Conservation (phyloP, 169 alveolate genomes). For the Eimeria sp. region DNA sequence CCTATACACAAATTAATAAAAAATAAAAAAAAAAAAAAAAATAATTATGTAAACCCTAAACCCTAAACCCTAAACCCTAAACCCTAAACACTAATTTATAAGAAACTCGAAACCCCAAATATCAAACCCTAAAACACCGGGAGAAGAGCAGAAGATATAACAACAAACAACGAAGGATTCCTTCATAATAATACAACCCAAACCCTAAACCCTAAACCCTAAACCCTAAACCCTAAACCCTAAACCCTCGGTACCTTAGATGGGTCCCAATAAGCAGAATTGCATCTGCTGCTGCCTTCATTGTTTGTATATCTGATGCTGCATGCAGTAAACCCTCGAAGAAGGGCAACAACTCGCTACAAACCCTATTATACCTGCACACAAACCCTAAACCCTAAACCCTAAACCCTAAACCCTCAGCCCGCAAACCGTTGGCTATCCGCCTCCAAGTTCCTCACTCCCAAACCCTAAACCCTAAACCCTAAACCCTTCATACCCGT, state of each 20-base stretch:
- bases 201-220: background rate
- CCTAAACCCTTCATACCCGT: conserved; percentile 11
- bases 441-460: background rate
- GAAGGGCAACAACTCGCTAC: background rate
- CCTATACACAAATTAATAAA: too few species aligned
- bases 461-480: background rate
- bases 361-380: background rate
- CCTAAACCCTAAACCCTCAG: background rate
- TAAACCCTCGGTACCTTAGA: background rate
- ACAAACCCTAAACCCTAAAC: conserved; percentile 3
- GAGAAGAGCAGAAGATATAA: too few species aligned
- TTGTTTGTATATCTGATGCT: background rate
- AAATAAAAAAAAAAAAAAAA: too few species aligned
- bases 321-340: background rate
- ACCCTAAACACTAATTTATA: too few species aligned
- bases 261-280: too few species aligned
- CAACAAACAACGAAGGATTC: too few species aligned
- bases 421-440: background rate
- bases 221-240: conserved; percentile 3
- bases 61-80: background rate
- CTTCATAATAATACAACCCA: too few species aligned
- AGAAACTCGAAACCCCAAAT: background rate
- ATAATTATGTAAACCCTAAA: background rate
- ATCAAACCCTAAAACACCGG: background rate
- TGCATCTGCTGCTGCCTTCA: too few species aligned